Base-by-base conservation (phyloP, 73 alveolate species). In the Stentor coeruleus region DNA sequence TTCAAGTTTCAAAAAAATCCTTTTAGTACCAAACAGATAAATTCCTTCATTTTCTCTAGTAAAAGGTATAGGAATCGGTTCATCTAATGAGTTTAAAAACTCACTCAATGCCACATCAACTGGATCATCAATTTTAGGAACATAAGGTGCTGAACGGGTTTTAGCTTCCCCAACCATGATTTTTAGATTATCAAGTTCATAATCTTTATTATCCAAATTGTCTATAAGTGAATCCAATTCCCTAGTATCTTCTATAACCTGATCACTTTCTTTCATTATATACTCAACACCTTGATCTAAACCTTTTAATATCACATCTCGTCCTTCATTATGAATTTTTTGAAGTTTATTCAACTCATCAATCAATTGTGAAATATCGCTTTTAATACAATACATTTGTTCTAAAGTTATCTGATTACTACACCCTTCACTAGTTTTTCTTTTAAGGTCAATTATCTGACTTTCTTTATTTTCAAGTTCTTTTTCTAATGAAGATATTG, bases 11-110 rank as follows among this genome's bases (percentile, higher is more conserved):
- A 83, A 81, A 60, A 76, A 88, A 72, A 88, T 84, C 74, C 85
- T 88, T 73, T 74, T 84, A n/a, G 93, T 88, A 3, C 93, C 93
- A 76, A 88, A 88, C 57, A 88, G 36, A 79, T 88, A 88, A 77
- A 59, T 74, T 14, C 93, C 93, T 4, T 86, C 93, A 15, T 89
- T 90, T 20, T 83, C 82, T 38, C 93, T 60, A 84, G 85, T 88
- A 75, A 88, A 36, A 20, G 93, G 93, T 2, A 57, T 31, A 57
- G 73, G 73, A 20, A 57, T 57, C 0, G 28, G 1, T 20, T 57
- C 73, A 0, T 20, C 73, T 31, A 2, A 20, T 57, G 73, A 20
- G 73, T 57, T 57, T 57, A 57, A 57, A 57, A 57, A 57, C 2
- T 57, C 73, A 31, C 73, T 57, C 28, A 57, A 57, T n/a, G 73